These are phyloP conservation scores for Colletotrichum australisinense DNA, from an alignment of 2,329 filamentous ascomycete species.

Conservation along the genomic window DNA sequence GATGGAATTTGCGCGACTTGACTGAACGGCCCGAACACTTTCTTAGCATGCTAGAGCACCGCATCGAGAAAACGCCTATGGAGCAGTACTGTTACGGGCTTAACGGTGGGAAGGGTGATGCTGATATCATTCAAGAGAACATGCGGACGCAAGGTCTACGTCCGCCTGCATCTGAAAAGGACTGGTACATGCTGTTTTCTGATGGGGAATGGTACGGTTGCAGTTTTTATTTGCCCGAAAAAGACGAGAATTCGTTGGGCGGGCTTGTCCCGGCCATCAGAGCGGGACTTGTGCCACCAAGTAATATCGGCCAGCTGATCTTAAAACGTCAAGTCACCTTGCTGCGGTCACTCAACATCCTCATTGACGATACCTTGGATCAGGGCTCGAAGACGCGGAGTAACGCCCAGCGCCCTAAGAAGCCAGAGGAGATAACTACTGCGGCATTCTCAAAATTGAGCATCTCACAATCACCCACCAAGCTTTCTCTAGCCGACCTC, in stretches of 20 bases:
- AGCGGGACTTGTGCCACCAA: conserved; percentile 42
- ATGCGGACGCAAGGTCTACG: conserved; percentile 47
- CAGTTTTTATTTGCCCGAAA: conserved; percentile 51
- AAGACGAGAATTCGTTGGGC: conserved; percentile 38
- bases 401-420: conserved; percentile 40
- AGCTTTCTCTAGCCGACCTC: conserved; percentile 47
- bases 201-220: conserved; percentile 49
- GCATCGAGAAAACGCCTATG: conserved; percentile 46
- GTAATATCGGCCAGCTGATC: conserved; percentile 48
- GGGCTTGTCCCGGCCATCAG: conserved; percentile 39
- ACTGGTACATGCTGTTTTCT: conserved; percentile 52
- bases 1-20: conserved; percentile 57
- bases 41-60: conserved; percentile 51
- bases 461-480: conserved; percentile 39
- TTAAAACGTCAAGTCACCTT: conserved; percentile 51
- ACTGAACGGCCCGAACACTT: conserved; percentile 48
- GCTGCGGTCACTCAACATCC: conserved; percentile 51
- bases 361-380: conserved; percentile 56
- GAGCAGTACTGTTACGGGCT: conserved; percentile 48
- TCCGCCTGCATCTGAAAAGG: conserved; percentile 39
- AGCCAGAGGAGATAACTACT: conserved; percentile 41
- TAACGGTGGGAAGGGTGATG: conserved; percentile 48
- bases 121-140: conserved; percentile 47
- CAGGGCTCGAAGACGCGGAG: conserved; percentile 45
- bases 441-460: conserved; percentile 48